Base-by-base conservation (phyloP, 2,329 filamentous ascomycete species). In the Cercospora zeae-maydis region DNA sequence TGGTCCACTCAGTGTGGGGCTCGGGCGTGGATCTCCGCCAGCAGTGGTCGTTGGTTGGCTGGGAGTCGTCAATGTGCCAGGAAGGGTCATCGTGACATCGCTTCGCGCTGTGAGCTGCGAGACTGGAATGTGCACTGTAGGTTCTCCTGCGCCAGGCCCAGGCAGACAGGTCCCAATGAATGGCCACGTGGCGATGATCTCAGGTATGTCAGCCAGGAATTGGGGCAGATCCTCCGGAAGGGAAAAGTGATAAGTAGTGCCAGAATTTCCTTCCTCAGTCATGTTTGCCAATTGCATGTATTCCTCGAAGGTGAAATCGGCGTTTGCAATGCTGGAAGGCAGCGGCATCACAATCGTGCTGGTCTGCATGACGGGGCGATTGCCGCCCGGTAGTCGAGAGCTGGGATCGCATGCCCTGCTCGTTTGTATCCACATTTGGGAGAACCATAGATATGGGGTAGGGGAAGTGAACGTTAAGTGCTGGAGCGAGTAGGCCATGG, bases 331-430 rank as follows among this genome's bases (percentile, higher is more conserved):
- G 7, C 19, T 16, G 10, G 54, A 57, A 5, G 54, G 54, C 14
- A 57, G 36, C 24, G 54, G 54, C 54, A 57, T 57, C 9, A 27
- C 54, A 34, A 57, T 57, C 14, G 54, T 57, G 54, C 54, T 57
- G n/a, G 33, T 42, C n/a, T 19, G 34, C 54, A 57, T 57, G 54
- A 57, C 24, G 7, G 54, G 54, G 11, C 8, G 7, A 9, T 14
- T 37, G 11, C 36, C 36, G 27, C 54, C 33, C 10, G 21, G 33
- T 19, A 10, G 14, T 57, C 33, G 37, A 9, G 34, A 30, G 19
- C 34, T 24, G 2, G 24, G n/a, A 36, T 57, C 54, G 30, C 54
- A 57, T 11, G 36, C 21, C 37, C 45, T 42, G 54, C 54, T 57
- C 19, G 54, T 45, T 57, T 37, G 34, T 3, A 57, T 57, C 54